phyloP scores from a whole-genome alignment of 768 basidiomycete species.

The Panaeolus cyanescens region DNA sequence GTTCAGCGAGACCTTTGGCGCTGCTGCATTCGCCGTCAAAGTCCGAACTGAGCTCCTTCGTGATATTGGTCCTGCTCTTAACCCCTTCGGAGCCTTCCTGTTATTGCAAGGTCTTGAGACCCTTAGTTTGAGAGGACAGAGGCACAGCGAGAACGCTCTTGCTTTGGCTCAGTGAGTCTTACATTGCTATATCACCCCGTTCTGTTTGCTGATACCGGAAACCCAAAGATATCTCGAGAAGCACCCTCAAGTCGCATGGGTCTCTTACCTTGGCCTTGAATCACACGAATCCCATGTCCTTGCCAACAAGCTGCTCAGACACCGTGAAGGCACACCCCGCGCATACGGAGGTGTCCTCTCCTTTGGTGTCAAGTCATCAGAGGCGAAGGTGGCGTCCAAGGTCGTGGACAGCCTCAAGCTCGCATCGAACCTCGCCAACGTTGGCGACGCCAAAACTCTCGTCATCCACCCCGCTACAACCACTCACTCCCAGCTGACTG shows the following conservation, averaged over 20 bases:
- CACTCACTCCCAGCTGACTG: constrained; percentile 70
- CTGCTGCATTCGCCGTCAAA: constrained; percentile 64
- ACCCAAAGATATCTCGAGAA: constrained; percentile 54
- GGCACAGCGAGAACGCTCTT: constrained; percentile 73
- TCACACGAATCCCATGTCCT: constrained; percentile 60
- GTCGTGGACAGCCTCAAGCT: constrained; percentile 73
- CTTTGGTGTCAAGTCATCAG: constrained; percentile 70
- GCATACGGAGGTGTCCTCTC: constrained; percentile 74
- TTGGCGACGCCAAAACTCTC: constrained; percentile 80
- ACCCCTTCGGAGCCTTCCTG: constrained; percentile 75
- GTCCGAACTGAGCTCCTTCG: constrained; percentile 65
- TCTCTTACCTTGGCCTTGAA: constrained; percentile 73
- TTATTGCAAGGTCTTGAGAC: constrained; percentile 82
- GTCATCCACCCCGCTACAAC: constrained; percentile 80
- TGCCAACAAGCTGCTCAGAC: constrained; percentile 57
- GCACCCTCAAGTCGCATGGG: constrained; percentile 73
- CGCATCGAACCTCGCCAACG: constrained; percentile 73
- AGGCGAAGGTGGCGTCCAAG: constrained; percentile 48
- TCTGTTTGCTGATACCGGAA: constrained; percentile 9
- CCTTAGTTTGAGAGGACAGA: constrained; percentile 66
- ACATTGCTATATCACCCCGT: not conserved
- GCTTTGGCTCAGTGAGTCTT: constrained; percentile 54
- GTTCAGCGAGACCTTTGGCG: constrained; percentile 68
- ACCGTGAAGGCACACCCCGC: constrained; percentile 23
- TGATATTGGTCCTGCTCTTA: constrained; percentile 65